Evolutionary conservation across 257 asterid species (phyloP), one percentile per base, ranked within the genome.

Genomic region (Nicotiana benthamiana): DNA sequence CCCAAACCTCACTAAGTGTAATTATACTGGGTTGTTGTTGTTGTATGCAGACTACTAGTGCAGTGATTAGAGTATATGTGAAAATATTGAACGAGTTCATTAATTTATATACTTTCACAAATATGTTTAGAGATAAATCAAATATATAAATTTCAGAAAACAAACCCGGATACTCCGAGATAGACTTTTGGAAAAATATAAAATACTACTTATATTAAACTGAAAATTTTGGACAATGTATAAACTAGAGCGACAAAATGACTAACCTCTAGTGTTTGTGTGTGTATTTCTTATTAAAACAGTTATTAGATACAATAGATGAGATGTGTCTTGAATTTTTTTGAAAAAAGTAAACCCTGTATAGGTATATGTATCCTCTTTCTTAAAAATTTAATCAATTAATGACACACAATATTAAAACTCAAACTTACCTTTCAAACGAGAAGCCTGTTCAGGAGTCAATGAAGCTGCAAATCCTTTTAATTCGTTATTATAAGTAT

Each of bases 401-500:
- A 52, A 15, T 52, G 62, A n/a, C 4, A 11, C 27, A 59, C 9
- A 20, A 59, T 20, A 60, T 10, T 22, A 9, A 22, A 22, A 22
- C 10, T 3, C 4, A 57, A 57, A 48, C 65, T 78, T 61, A 79
- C 81, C 8, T 52, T 32, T n/a, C 10, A 83, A 63, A 32, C 15
- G 77, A 13, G 60, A 11, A 17, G 82, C 86, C 9, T 83, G 83
- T 56, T 80, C 70, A 1, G 70, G 79, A 74, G 83, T 83, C 4
- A 83, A 66, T 62, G 75, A 79, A 53, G 81, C 81, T 1, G 81
- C 80, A 65, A 83, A 83, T 74, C 86, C 83, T 51, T 67, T 52
- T 53, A 80, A 80, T 30, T 24, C 83, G 53, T 79, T 16, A 15
- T 51, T 24, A 59, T 83, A 83, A 62, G 66, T 62, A 61, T 83